These are phyloP conservation scores for Xylaria sp. DNA, from an alignment of 2,329 filamentous ascomycete species.

Conservation along the genomic window DNA sequence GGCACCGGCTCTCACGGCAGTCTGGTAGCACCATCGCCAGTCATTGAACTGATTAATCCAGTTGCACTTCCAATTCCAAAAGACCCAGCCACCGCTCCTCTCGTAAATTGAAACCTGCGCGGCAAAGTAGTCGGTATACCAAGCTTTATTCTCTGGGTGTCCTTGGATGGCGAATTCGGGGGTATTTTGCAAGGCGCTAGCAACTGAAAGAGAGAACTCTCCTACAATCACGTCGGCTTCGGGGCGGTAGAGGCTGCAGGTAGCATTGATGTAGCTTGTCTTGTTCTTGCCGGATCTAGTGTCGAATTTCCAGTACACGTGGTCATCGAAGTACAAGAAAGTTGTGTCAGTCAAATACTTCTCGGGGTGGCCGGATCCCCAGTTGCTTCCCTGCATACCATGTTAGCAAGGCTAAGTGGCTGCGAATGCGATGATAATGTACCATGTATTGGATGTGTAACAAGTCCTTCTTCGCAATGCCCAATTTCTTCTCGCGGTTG, in stretches of 20 bases:
- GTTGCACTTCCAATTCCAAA: conserved; percentile 62
- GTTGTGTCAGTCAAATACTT: conserved; percentile 45
- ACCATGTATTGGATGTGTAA: conserved; percentile 52
- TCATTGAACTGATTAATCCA: conserved; percentile 46
- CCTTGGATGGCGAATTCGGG: conserved; percentile 43
- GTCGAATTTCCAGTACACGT: conserved; percentile 51
- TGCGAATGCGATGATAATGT: neutral
- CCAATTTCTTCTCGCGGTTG: conserved; percentile 47
- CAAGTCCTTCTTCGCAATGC: conserved; percentile 44
- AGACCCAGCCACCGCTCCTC: conserved; percentile 57
- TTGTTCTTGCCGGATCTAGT: conserved; percentile 49
- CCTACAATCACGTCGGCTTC: conserved; percentile 57
- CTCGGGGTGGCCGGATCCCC: conserved; percentile 56
- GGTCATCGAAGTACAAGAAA: conserved; percentile 42
- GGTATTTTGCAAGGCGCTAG: conserved; percentile 51
- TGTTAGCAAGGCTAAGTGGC: neutral
- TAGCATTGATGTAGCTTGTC: conserved; percentile 55
- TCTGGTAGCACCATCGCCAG: conserved; percentile 54
- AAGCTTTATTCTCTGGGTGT: conserved; percentile 47
- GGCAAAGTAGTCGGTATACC: conserved; percentile 61
- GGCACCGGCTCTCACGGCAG: conserved; percentile 28
- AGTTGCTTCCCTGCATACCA: conserved; percentile 42
- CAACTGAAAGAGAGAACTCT: conserved; percentile 60
- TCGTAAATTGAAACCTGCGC: conserved; percentile 61
- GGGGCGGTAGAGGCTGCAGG: conserved; percentile 50